Base-by-base conservation (phyloP, 1,284 basidiomycete genomes). In the Tilletia indica region DNA sequence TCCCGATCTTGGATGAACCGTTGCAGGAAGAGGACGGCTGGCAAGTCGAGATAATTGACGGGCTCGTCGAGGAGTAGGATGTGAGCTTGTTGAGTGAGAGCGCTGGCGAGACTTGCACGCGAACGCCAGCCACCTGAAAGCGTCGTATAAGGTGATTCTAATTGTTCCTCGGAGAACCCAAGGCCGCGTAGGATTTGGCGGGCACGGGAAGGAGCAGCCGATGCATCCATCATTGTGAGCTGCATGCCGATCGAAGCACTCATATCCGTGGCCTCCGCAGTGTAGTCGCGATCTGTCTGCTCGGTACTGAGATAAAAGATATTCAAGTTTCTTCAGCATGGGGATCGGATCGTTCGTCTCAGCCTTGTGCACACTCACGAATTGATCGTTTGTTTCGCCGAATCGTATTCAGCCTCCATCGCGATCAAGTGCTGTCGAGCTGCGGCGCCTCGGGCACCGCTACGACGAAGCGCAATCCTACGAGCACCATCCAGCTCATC, bases 41-140 rank as follows among this genome's bases (percentile, higher is more conserved):
- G 78, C 34, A 82, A 74, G 56, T 85, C 84, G 70, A 87, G 78
- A 77, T 86, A 87, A 75, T 87, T 87, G 51, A 85, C 85, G 2
- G 86, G 86, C 74, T 87, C 85, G 70, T 85, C 85, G 5, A 87
- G 80, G 0, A 87, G 78, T 1, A 87, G 78, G 8, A 87, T 71
- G 70, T 88, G 85, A 9, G 84, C 85, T 16, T 85, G 82, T 39
- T 87, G 81, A 14, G 87, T 81, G 19, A 88, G 78, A 1, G 86
- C 86, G 2, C 82, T 82, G 4, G 87, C 87, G 38, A 87, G 81
- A 0, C 85, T 80, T 70, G 89, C 89, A 9, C 90, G 87, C 72
- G 89, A 89, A 34, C 88, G 85, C 91, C 91, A 92, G 0, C 91
- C 91, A 21, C 91, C 91, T 0, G 89, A 91, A 11, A 92, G 86